phyloP scores from a whole-genome alignment of 768 basidiomycete species.

The Suillus subaureus region DNA sequence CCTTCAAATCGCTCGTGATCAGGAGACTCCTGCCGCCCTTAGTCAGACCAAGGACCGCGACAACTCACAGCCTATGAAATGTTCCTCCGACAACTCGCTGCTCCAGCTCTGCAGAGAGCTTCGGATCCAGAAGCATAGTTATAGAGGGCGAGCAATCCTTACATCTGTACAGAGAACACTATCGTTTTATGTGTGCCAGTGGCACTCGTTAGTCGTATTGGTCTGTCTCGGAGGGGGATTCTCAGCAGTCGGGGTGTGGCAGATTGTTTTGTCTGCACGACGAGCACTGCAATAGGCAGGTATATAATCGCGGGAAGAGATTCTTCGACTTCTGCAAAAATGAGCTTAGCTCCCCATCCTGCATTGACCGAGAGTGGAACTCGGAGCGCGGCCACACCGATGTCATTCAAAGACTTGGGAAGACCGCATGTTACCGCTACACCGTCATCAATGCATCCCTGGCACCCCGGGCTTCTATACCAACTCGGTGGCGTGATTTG shows the following conservation, averaged over 20 bases:
- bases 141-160: too few relatives aligned
- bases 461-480: not conserved
- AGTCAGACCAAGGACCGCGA: not conserved
- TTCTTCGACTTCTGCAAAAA: not conserved
- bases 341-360: not conserved
- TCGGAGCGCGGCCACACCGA: conserved; percentile 11
- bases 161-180: not conserved
- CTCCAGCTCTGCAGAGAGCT: not conserved
- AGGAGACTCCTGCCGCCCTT: too few relatives aligned
- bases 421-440: conserved; percentile 16
- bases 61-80: not conserved
- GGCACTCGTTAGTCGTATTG: not conserved
- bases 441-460: conserved; percentile 13
- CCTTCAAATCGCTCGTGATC: not conserved
- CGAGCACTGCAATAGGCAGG: too few relatives aligned
- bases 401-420: conserved; percentile 7
- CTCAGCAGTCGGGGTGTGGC: too few relatives aligned
- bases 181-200: not conserved
- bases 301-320: too few relatives aligned
- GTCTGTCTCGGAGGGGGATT: not conserved
- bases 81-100: not conserved
- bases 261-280: not conserved
- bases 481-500: not conserved
- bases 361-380: conserved; percentile 16
- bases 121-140: too few relatives aligned